phyloP scores from a whole-genome alignment of 768 basidiomycete genomes.

The Naematelia encephala region DNA sequence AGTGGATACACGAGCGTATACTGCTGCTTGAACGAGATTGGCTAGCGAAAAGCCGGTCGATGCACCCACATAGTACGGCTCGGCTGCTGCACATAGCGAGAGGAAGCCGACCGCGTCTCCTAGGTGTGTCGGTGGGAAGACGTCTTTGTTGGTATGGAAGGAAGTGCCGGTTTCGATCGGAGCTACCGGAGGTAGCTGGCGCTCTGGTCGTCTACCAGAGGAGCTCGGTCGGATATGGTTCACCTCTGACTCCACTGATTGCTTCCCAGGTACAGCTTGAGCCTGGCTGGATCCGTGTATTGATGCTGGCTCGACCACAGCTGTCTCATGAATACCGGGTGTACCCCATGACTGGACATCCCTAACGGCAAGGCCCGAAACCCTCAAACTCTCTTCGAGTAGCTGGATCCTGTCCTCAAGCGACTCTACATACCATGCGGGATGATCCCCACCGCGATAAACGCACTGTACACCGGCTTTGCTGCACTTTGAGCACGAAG shows the following conservation, averaged over 20 bases:
- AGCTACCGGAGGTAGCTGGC: not conserved
- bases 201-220: not conserved
- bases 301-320: not conserved
- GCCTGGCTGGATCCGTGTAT: no score
- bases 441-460: constrained; percentile 10
- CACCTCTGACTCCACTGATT: not conserved
- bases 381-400: not conserved
- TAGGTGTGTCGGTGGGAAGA: constrained; percentile 6
- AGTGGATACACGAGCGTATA: not conserved
- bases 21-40: constrained; percentile 10
- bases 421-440: constrained; percentile 10
- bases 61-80: constrained; percentile 9
- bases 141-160: not conserved
- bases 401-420: constrained; percentile 1
- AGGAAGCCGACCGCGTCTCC: constrained; percentile 12
- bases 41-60: constrained; percentile 11
- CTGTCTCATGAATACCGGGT: not conserved
- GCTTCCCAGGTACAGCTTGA: not conserved
- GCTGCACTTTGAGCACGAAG: constrained; percentile 8
- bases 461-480: constrained; percentile 1
- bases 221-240: not conserved
- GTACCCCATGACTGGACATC: not conserved
- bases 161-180: not conserved
- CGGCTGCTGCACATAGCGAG: constrained; percentile 6
- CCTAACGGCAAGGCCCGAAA: not conserved